A percentile compares a stretch with the other conserved stretches of the same genome.
Evolutionary conservation across 768 basidiomycete species (phyloP).

Genomic region (Mycena capillaripes): DNA sequence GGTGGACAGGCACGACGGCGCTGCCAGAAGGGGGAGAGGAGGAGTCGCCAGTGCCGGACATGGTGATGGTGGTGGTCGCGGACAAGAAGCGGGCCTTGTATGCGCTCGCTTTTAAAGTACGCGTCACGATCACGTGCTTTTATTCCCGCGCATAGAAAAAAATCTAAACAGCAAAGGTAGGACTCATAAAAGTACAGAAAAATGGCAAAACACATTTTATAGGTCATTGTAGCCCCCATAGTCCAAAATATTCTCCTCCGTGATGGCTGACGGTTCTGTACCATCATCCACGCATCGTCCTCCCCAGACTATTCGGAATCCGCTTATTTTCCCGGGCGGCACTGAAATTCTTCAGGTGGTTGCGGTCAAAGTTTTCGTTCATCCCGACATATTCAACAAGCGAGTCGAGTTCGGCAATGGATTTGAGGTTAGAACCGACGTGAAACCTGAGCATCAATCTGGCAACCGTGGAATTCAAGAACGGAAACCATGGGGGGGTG

Average conservation of each 20-base stretch:
- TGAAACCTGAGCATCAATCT: too few species aligned
- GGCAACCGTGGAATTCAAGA: too few species aligned
- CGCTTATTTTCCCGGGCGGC: too few species aligned
- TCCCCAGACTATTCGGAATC: too few species aligned
- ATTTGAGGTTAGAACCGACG: too few species aligned
- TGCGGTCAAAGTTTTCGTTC: too few species aligned
- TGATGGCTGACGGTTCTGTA: background rate
- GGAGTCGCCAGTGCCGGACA: background rate
- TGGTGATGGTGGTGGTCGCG: conserved; percentile 5
- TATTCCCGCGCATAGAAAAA: background rate
- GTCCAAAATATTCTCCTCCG: background rate
- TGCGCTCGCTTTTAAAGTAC: background rate
- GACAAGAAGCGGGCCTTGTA: background rate
- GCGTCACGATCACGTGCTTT: conserved; percentile 4
- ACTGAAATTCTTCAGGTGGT: too few species aligned
- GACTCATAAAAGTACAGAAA: background rate
- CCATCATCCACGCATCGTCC: too few species aligned
- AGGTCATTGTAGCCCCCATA: background rate
- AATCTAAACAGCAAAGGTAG: background rate
- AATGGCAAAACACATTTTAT: background rate
- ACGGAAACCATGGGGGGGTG: too few species aligned
- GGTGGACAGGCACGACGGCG: background rate
- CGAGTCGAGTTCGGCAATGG: too few species aligned
- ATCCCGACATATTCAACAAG: too few species aligned
- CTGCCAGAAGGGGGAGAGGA: background rate